Conservation (phyloP, 2,329 filamentous ascomycete genomes). For the Penicillium sclerotigenum region DNA sequence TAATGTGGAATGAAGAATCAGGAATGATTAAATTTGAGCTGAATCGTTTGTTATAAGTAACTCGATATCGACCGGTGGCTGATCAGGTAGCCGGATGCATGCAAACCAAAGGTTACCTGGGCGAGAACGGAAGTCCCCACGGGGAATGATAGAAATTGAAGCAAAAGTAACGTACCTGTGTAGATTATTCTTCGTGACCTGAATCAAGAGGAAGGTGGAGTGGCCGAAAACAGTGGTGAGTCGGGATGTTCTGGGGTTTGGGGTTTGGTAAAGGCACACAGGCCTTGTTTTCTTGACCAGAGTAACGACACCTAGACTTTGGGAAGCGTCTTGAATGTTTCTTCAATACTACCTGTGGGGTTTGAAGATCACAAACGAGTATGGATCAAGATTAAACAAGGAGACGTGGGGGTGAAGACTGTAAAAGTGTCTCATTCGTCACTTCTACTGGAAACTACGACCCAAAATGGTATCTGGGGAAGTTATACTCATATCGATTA, state of each 20-base stretch:
- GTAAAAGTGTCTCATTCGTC: neutral
- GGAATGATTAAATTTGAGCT: slow-evolving; percentile 17
- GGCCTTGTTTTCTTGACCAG: slow-evolving; percentile 4
- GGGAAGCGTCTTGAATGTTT: neutral
- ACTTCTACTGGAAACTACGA: neutral
- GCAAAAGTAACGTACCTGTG: slow-evolving; percentile 3
- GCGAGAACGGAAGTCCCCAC: slow-evolving; percentile 13
- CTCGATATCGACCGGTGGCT: slow-evolving; percentile 9
- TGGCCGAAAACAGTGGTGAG: slow-evolving; percentile 20
- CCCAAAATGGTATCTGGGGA: neutral
- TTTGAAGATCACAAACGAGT: neutral
- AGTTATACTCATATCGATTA: neutral
- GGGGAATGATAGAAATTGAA: neutral
- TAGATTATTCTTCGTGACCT: slow-evolving; percentile 11
- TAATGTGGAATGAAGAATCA: slow-evolving; percentile 18
- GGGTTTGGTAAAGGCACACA: slow-evolving; percentile 17
- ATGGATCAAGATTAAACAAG: neutral
- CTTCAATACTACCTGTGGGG: neutral
- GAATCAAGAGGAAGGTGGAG: slow-evolving; percentile 3
- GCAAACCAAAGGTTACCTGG: neutral
- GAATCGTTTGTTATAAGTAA: slow-evolving; percentile 34
- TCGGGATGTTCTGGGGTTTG: slow-evolving; percentile 9
- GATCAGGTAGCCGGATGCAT: slow-evolving; percentile 19
- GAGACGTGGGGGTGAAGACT: neutral
- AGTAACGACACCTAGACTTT: slow-evolving; percentile 3